phyloP scores from a whole-genome alignment of 2,329 filamentous ascomycete species.

The Emericellopsis atlantica region DNA sequence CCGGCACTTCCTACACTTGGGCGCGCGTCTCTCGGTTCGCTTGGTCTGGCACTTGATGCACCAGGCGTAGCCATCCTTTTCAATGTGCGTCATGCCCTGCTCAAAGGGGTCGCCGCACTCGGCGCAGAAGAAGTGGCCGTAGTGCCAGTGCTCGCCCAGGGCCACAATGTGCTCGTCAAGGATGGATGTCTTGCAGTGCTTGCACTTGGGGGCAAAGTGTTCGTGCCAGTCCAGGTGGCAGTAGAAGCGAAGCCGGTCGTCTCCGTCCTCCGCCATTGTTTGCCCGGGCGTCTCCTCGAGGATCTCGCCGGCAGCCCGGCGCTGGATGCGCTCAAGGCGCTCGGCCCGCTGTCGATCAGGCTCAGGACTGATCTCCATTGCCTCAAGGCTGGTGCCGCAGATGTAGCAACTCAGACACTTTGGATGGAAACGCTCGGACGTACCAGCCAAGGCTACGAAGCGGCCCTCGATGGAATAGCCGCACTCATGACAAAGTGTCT shows the following conservation, averaged over 20 bases:
- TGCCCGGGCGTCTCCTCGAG: slow-evolving; percentile 50
- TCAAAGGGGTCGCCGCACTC: slow-evolving; percentile 96
- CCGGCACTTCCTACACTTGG: slow-evolving; percentile 78
- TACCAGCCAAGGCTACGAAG: slow-evolving; percentile 71
- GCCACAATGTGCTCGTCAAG: slow-evolving; percentile 90
- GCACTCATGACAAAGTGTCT: slow-evolving; percentile 76
- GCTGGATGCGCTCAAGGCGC: slow-evolving; percentile 60
- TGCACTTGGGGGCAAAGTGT: slow-evolving; percentile 81
- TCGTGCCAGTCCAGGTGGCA: slow-evolving; percentile 99
- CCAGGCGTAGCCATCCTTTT: slow-evolving; percentile 97
- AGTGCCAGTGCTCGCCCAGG: slow-evolving; percentile 91
- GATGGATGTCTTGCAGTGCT: slow-evolving; percentile 92
- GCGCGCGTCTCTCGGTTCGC: slow-evolving; percentile 74
- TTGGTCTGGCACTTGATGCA: slow-evolving; percentile 88
- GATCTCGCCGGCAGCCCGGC: slow-evolving; percentile 43
- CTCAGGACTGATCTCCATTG: slow-evolving; percentile 92
- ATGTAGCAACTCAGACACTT: slow-evolving; percentile 85
- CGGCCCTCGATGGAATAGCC: slow-evolving; percentile 76
- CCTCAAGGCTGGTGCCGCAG: slow-evolving; percentile 80
- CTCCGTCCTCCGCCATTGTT: slow-evolving; percentile 59
- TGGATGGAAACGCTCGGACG: slow-evolving; percentile 70
- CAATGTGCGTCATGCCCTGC: slow-evolving; percentile 58
- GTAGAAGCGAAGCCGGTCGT: slow-evolving; percentile 71
- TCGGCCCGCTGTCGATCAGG: slow-evolving; percentile 59
- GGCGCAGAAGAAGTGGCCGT: slow-evolving; percentile 96